Evolutionary conservation across 2,329 filamentous ascomycete species (phyloP).

Genomic region (Didymella keratinophila): DNA sequence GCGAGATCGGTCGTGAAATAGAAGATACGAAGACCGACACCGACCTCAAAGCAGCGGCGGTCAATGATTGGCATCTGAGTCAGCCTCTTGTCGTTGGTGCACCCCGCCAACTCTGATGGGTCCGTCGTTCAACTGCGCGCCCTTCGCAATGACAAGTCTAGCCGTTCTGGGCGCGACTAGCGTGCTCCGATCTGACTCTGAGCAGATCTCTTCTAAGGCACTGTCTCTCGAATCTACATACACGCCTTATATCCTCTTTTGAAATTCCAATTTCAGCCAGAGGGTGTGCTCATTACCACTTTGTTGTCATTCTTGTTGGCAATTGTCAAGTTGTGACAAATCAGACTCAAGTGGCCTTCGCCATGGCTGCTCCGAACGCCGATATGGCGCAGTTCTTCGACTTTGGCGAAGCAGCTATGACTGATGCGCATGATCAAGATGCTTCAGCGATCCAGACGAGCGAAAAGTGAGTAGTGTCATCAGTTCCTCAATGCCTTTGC

Average conservation of each 20-base stretch:
- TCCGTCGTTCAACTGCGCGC: conserved; percentile 16
- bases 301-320: background rate
- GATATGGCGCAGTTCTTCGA: conserved; percentile 51
- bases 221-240: conserved; percentile 23
- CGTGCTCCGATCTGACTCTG: conserved; percentile 20
- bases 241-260: conserved; percentile 32
- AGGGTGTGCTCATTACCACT: conserved; percentile 29
- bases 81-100: conserved; percentile 9
- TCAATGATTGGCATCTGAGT: conserved; percentile 2
- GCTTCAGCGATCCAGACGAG: conserved; percentile 6
- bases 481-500: background rate
- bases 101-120: conserved; percentile 16
- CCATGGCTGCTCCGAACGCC: conserved; percentile 41
- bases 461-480: conserved; percentile 27
- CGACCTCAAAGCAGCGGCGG: background rate
- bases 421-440: conserved; percentile 30
- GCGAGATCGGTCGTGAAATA: background rate
- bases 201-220: conserved; percentile 17
- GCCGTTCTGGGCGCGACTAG: conserved; percentile 8
- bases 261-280: conserved; percentile 9
- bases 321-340: conserved; percentile 9
- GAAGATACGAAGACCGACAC: background rate
- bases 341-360: conserved; percentile 9
- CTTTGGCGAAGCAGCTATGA: conserved; percentile 49
- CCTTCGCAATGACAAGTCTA: conserved; percentile 21